Evolutionary conservation across 225 moss, liverwort and hornwort species (phyloP).

Genomic region (Straminergon stramineum): DNA sequence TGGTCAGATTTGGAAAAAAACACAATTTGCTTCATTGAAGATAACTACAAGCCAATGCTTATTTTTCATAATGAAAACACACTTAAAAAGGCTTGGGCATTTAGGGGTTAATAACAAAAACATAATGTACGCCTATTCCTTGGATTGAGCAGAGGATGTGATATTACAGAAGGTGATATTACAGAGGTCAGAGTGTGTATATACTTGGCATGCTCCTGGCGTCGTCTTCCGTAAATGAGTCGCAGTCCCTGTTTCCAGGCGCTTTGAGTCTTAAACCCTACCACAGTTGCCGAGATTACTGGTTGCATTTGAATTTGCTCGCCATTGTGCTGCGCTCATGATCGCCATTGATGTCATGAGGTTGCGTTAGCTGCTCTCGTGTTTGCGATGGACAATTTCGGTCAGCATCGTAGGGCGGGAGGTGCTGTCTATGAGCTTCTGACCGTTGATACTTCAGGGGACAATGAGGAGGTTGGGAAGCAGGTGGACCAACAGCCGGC

Average conservation of each 20-base stretch:
- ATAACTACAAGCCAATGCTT: too few relatives aligned
- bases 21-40: too few relatives aligned
- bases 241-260: neutral
- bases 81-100: too few relatives aligned
- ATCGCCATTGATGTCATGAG: neutral
- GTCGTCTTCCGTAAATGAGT: neutral
- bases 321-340: neutral
- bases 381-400: conserved; percentile 34
- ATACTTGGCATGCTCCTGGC: neutral
- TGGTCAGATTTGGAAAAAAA: too few relatives aligned
- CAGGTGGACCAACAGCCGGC: neutral
- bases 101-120: too few relatives aligned
- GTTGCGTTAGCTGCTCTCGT: neutral
- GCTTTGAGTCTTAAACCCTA: conserved; percentile 1
- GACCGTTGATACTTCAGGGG: conserved; percentile 51
- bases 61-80: too few relatives aligned
- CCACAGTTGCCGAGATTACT: neutral
- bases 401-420: conserved; percentile 17
- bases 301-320: neutral
- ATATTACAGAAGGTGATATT: neutral
- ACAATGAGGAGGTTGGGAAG: conserved; percentile 35
- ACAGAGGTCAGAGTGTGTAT: too few relatives aligned
- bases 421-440: conserved; percentile 59
- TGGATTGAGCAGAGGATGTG: too few relatives aligned
- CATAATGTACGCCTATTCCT: neutral